Conservation (phyloP, 139 green algal genomes). For the Picochlorum costavermella region DNA sequence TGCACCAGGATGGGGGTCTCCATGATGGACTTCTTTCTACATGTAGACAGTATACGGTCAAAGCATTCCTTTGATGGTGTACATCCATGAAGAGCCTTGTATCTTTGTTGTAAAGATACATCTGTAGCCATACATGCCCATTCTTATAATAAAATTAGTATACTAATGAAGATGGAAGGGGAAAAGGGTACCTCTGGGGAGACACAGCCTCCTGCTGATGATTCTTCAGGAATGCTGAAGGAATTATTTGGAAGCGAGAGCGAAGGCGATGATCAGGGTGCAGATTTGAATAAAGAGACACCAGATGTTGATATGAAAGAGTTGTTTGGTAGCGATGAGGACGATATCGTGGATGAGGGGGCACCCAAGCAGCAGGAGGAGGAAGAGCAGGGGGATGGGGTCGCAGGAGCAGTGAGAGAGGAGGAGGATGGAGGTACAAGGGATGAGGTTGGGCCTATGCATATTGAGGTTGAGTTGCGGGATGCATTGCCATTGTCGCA, state of each 20-base stretch:
- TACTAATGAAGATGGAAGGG: too few species aligned
- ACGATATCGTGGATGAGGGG: slow-evolving; percentile 20
- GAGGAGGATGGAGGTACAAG: slow-evolving; percentile 23
- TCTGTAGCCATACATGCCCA: too few species aligned
- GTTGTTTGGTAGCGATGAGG: slow-evolving; percentile 34
- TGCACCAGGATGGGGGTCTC: too few species aligned
- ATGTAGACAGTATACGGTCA: too few species aligned
- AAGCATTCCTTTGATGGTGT: too few species aligned
- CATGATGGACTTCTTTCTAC: too few species aligned
- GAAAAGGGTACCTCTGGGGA: too few species aligned
- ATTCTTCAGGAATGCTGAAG: slow-evolving; percentile 10
- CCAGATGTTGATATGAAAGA: slow-evolving; percentile 14
- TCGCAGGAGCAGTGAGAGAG: background rate
- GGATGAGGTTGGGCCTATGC: slow-evolving; percentile 24
- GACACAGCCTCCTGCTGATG: too few species aligned
- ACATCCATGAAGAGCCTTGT: too few species aligned
- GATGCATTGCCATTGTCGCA: slow-evolving; percentile 17
- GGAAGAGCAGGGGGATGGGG: background rate
- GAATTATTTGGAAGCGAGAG: slow-evolving; percentile 41
- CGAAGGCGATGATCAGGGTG: slow-evolving; percentile 13
- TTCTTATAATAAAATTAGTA: too few species aligned
- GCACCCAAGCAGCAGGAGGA: slow-evolving; percentile 5
- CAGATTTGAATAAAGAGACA: slow-evolving; percentile 11
- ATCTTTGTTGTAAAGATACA: too few species aligned
- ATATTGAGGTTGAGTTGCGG: slow-evolving; percentile 24